Percentiles rank a stretch among this genome's conserved stretches.
These are phyloP conservation scores for Caryopteris hybrid DNA, from an alignment of 305 asterid genomes.

Conservation along the genomic window DNA sequence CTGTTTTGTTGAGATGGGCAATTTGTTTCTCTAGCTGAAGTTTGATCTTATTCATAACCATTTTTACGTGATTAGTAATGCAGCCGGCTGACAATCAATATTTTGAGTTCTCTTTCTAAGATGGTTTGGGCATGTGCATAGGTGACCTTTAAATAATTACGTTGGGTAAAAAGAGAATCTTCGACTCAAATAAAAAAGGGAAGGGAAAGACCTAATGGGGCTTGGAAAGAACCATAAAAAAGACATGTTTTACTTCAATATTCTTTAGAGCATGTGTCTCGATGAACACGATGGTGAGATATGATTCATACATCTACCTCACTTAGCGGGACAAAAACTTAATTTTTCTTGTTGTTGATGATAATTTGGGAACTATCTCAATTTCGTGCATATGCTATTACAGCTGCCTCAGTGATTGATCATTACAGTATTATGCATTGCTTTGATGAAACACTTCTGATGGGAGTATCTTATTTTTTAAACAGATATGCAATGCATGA, in stretches of 20 bases:
- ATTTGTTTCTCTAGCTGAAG: neutral
- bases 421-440: neutral
- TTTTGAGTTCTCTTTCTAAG: neutral
- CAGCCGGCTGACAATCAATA: neutral
- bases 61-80: neutral
- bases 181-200: neutral
- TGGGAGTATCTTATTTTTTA: constrained; percentile 12
- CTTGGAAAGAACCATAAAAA: too few species aligned
- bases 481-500: constrained; percentile 95
- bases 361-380: neutral
- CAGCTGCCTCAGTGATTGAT: neutral
- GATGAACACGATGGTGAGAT: too few species aligned
- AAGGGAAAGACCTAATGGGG: too few species aligned
- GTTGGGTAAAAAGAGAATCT: neutral
- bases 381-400: neutral
- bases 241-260: too few species aligned
- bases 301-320: neutral
- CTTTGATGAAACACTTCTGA: constrained; percentile 11
- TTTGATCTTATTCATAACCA: neutral
- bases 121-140: neutral
- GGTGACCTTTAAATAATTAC: too few species aligned
- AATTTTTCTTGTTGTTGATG: neutral
- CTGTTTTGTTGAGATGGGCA: neutral
- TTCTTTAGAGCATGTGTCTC: too few species aligned
- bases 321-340: neutral